Evolutionary conservation across 257 asterid genomes (phyloP), one percentile per base, ranked within the genome.

Genomic region (Prunella vulgaris): DNA sequence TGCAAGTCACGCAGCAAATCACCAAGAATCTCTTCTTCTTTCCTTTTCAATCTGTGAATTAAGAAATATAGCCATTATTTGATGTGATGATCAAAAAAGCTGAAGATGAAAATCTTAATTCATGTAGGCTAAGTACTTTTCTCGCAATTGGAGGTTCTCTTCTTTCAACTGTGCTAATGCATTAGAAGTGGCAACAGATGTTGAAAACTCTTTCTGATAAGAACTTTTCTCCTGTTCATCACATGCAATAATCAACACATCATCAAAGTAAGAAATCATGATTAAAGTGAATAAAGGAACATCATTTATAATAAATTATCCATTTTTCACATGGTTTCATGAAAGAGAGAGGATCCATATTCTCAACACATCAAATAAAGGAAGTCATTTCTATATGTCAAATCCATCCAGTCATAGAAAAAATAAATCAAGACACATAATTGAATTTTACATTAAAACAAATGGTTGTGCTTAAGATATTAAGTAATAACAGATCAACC

Each of bases 1-100:
- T 81, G 86, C 30, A 91, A 76, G 78, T 91, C 99, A 27, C 73
- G 75, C 70, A 89, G 79, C 74, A 91, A 63, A 68, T 91, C 99
- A 75, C 97, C 97, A 25, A 89, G 78, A 74, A 86, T 63, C 78
- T 80, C 89, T 32, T 85, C 85, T 78, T 91, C 97, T 60, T 74
- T 87, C 77, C 77, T 81, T 68, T 84, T 75, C 84, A 91, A 68
- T 80, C 99, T 94, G 84, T 64, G 42, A 71, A 66, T 60, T n/a
- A n/a, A 77, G 67, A 52, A 73, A 60, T 22, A 35, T 14, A 53
- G 10, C 40, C 61, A 28, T 42, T 42, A 68, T 7, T n/a, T 25
- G 10, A 35, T 60, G 42, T 66, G 38, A 27, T 42, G 38, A 62
- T 54, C 10, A 70, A 66, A 60, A 73, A 3, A 30, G 64, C 62